Conservation (phyloP, 148 eudicot genomes). For the Linanthus parryae region DNA sequence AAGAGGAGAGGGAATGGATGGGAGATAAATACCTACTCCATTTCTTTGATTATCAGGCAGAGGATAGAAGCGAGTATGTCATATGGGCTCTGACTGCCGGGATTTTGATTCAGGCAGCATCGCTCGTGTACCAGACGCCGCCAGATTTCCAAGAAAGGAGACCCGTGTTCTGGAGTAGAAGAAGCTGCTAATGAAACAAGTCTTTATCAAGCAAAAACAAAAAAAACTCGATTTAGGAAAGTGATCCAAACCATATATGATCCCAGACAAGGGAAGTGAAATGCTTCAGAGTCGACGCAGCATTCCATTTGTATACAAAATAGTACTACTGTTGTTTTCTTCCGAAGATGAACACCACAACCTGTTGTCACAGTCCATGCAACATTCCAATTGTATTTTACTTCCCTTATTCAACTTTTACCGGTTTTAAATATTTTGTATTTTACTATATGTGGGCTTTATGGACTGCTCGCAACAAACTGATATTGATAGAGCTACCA, state of each 20-base stretch:
- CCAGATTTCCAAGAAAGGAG: constrained; percentile 47
- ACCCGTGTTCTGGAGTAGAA: constrained; percentile 48
- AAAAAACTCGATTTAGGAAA: not conserved
- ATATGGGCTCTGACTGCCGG: constrained; percentile 87
- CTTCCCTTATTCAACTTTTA: too few species aligned
- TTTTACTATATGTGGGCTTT: too few species aligned
- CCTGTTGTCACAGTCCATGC: too few species aligned
- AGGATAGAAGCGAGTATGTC: constrained; percentile 26
- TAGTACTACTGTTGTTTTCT: too few species aligned
- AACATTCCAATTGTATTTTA: too few species aligned
- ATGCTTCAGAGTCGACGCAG: not conserved
- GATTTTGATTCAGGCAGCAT: constrained; percentile 59
- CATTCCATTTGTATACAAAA: not conserved
- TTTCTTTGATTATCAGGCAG: constrained; percentile 56
- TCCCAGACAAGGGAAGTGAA: not conserved
- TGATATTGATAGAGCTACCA: too few species aligned
- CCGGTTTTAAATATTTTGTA: too few species aligned
- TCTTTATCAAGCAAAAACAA: too few species aligned
- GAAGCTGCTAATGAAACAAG: not conserved
- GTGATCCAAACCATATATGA: not conserved
- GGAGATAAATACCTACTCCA: constrained; percentile 57
- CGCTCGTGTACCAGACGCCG: constrained; percentile 51
- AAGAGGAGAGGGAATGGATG: constrained; percentile 67
- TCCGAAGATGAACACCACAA: too few species aligned
- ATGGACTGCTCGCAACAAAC: too few species aligned